Base-by-base conservation (phyloP, 1,284 basidiomycete species). In the Ustilago shanxiensis region DNA sequence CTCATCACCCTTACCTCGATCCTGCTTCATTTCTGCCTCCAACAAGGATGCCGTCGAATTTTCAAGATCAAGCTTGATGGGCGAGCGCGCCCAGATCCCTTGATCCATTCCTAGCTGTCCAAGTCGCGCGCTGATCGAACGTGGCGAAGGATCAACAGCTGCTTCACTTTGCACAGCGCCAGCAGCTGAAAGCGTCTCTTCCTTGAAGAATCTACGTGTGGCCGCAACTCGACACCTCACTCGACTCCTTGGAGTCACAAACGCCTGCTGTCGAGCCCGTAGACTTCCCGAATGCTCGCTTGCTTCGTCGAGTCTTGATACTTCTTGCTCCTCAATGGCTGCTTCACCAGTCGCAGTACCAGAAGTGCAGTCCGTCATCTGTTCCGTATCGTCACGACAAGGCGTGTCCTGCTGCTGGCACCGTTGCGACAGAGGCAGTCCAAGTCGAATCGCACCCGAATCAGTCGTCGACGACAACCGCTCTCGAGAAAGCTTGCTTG, bases 61-160 rank as follows among this genome's bases (percentile, higher is more conserved):
- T 37, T 60, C 33, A 7, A 74, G 60, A 1, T 35, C 31, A 10
- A 69, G 66, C 13, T 61, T 54, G 45, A 70, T 14, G 0, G 72
- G 72, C 1, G 72, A 74, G 3, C 24, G 47, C 29, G 28, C 33
- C 72, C 72, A 74, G 29, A 74, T 66, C 24, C 72, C 72, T 31
- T 61, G 59, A 31, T 74, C 45, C 60, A 74, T 60, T 14, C 72
- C 72, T 5, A 74, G 44, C 37, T 74, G 59, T 9, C 33, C n/a
- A 11, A 68, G 57, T 3, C 59, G 66, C 1, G 22, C 52, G 20
- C 35, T 53, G 6, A 24, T 10, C 28, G 60, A 72, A 9, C 47
- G 14, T 0, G 70, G 65, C 2, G 70, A 72, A 1, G 64, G 65
- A 2, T 47, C 44, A 2, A 50, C 47, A 16, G 2, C 20, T 28